Evolutionary conservation across 495 filamentous ascomycete species (phyloP).

Genomic region (Talaromyces stipitatus): DNA sequence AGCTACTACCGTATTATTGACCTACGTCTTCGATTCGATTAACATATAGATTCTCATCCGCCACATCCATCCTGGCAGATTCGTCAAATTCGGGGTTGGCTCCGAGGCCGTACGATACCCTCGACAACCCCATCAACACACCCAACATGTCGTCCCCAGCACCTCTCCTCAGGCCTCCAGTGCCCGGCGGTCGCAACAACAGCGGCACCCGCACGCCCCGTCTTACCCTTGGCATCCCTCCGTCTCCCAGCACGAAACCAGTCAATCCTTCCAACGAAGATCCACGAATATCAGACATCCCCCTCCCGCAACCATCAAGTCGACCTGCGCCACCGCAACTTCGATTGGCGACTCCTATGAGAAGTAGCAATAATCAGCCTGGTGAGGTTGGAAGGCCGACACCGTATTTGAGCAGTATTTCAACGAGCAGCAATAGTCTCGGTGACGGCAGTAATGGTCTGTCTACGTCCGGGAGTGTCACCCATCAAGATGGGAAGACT

Average conservation of each 20-base stretch:
- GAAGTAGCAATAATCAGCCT: slow-evolving; percentile 59
- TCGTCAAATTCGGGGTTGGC: neutral
- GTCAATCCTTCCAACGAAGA: slow-evolving; percentile 26
- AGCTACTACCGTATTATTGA: neutral
- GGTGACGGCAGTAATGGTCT: slow-evolving; percentile 20
- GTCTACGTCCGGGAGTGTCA: slow-evolving; percentile 60
- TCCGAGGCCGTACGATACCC: neutral
- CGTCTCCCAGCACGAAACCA: slow-evolving; percentile 71
- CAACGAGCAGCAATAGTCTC: slow-evolving; percentile 5
- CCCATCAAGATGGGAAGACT: slow-evolving; percentile 61
- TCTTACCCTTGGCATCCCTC: slow-evolving; percentile 80
- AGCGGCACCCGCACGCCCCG: slow-evolving; percentile 61
- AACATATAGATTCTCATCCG: neutral
- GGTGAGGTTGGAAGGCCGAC: slow-evolving; percentile 28
- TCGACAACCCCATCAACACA: neutral
- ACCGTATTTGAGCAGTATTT: neutral
- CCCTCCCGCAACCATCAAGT: slow-evolving; percentile 25
- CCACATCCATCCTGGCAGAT: slow-evolving; percentile 3
- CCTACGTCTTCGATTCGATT: slow-evolving; percentile 13
- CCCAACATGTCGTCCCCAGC: slow-evolving; percentile 62
- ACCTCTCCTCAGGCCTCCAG: slow-evolving; percentile 76
- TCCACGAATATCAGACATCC: slow-evolving; percentile 26
- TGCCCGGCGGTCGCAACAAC: slow-evolving; percentile 62
- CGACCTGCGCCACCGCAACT: slow-evolving; percentile 62
- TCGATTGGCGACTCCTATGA: slow-evolving; percentile 78